Evolutionary conservation across 805 yeast species (phyloP), one percentile per base, ranked within the genome.

Genomic region (Hanseniaspora osmophila): DNA sequence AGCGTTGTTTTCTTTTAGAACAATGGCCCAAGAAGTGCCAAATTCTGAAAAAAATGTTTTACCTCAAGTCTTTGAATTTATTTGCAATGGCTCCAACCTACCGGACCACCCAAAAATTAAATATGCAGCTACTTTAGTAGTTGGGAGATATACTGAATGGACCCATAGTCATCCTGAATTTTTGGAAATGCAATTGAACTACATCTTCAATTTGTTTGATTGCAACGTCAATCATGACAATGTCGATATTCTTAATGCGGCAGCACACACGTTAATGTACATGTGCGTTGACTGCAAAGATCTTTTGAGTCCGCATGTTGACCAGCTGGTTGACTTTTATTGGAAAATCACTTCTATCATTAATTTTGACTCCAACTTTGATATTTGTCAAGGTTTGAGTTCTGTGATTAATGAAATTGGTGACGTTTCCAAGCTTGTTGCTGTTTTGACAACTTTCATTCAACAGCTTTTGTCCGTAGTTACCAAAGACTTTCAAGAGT

Each of bases 61-160:
- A 50, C 95, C 96, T 1, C 74, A 77, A 47, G 77, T 88, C 11
- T 50, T 65, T 22, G 50, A 54, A 37, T 51, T 60, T 16, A 37
- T 51, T 75, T 84, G 94, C 70, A 74, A 40, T 62, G 10, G 22
- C 12, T 15, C 15, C 6, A 19, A 33, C 43, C 66, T 85, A 45
- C 95, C 96, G 0, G 90, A 84, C 52, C 87, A 85, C 56, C 78
- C 82, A 17, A 84, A 85, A 58, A 77, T 92, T 44, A 73, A 95
- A 60, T 92, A 90, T 58, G 94, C 97, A 6, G 87, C 95, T 1
- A 86, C 95, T 0, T 70, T 92, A 56, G 95, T 92, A 1, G 66
- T 92, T 37, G 97, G 98, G n/a, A 72, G 98, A 54, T 92, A 92
- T 61, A 84, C 97, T 1, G 86, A 83, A 64, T 92, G 98, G 96